Percentiles rank a stretch among this genome's conserved stretches.
These are phyloP conservation scores for Acanthochlamys bracteata DNA, from an alignment of 106 monocot genomes.

Conservation along the genomic window DNA sequence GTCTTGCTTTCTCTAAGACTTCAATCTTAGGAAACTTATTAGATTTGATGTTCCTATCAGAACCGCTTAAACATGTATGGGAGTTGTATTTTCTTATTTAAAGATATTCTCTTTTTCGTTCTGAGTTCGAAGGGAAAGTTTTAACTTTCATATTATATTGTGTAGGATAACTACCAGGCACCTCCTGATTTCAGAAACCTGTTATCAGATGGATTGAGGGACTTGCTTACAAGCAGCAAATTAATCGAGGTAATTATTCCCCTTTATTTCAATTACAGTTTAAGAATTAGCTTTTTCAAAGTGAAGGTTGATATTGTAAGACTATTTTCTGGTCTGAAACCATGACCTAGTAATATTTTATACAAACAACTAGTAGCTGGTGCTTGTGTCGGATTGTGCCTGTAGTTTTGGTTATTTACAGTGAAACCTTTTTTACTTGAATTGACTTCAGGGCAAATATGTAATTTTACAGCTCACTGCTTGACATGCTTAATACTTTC, in stretches of 20 bases:
- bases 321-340: background rate
- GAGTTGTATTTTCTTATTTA: background rate
- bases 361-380: background rate
- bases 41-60: too few relatives aligned
- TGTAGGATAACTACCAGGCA: slow-evolving; percentile 14
- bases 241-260: slow-evolving; percentile 13
- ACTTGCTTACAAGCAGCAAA: slow-evolving; percentile 8
- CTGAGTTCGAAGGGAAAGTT: background rate
- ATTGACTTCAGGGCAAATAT: too few relatives aligned
- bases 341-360: background rate
- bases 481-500: too few relatives aligned
- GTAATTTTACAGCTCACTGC: background rate
- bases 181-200: slow-evolving; percentile 12
- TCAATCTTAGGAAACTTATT: background rate
- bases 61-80: background rate
- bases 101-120: background rate
- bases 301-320: too few relatives aligned
- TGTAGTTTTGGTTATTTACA: background rate
- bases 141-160: background rate
- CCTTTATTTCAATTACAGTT: background rate
- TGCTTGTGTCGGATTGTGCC: too few relatives aligned
- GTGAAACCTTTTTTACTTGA: too few relatives aligned
- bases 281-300: too few relatives aligned
- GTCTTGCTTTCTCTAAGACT: background rate
- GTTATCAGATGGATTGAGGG: slow-evolving; percentile 10